phyloP scores from a whole-genome alignment of 148 eudicot species.

The Rhododendron mucronatum region DNA sequence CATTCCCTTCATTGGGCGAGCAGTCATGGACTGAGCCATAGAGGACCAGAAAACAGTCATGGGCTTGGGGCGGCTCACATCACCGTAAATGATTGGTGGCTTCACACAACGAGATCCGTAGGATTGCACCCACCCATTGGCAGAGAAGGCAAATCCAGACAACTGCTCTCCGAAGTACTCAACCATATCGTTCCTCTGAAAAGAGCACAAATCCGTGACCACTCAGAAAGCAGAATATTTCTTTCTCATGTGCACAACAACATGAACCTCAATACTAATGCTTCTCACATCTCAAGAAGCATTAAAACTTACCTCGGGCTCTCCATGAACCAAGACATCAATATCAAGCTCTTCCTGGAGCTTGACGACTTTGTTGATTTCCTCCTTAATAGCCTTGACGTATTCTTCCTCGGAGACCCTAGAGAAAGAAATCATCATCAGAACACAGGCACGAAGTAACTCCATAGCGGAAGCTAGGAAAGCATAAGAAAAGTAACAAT shows the following conservation, averaged over 20 bases:
- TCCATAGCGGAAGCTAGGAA: not conserved
- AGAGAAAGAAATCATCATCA: conserved; percentile 7
- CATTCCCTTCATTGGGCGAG: conserved; percentile 99
- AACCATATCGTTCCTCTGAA: conserved; percentile 91
- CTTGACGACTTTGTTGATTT: conserved; percentile 83
- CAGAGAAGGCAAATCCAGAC: conserved; percentile 91
- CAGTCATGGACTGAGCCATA: conserved; percentile 83
- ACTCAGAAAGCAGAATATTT: not conserved
- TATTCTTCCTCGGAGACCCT: conserved; percentile 86
- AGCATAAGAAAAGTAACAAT: not conserved
- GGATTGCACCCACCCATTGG: conserved; percentile 92
- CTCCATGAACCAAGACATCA: conserved; percentile 94
- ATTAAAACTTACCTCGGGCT: conserved; percentile 60
- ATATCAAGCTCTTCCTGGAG: conserved; percentile 92
- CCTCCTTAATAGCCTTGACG: conserved; percentile 72
- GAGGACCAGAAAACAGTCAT: conserved; percentile 98
- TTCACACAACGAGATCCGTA: conserved; percentile 96
- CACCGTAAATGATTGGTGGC: conserved; percentile 97
- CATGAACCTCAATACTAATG: not conserved
- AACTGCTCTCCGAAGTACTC: conserved; percentile 96
- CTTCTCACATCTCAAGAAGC: not conserved
- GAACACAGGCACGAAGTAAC: not conserved
- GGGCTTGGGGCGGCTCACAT: conserved; percentile 93
- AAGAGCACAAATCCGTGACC: not conserved
- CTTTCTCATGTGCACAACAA: not conserved